A percentile compares a stretch with the other conserved stretches of the same genome.
Conservation (phyloP, 805 yeast genomes). For the Tetrapisispora iriomotensis region DNA sequence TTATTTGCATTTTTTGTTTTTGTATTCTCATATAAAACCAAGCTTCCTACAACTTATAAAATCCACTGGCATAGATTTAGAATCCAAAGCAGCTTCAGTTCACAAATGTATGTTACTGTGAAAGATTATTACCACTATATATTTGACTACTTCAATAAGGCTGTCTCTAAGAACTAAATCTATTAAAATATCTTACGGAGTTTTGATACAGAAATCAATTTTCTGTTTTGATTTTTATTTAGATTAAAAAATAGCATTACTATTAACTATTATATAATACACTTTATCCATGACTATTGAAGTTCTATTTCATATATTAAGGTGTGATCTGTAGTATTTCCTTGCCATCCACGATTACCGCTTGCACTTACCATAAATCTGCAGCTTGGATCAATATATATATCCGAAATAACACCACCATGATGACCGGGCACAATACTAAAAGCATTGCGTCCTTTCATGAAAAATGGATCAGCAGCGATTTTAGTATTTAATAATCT, state of each 20-base stretch:
- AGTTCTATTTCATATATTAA: constrained; percentile 70
- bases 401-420: constrained; percentile 75
- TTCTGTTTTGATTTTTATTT: neutral
- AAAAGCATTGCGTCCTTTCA: constrained; percentile 48
- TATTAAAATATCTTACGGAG: no score
- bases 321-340: constrained; percentile 67
- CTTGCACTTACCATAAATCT: constrained; percentile 79
- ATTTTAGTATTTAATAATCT: constrained; percentile 47
- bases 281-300: constrained; percentile 9
- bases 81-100: no score
- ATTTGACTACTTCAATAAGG: no score
- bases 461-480: neutral
- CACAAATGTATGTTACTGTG: no score
- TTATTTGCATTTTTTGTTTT: no score
- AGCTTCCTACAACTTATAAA: no score
- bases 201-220: no score
- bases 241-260: neutral
- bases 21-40: no score
- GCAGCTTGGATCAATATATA: constrained; percentile 79
- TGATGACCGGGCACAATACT: constrained; percentile 93
- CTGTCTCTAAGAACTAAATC: no score
- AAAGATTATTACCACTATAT: no score
- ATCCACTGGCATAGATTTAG: no score
- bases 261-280: neutral
- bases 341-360: constrained; percentile 95